Evolutionary conservation across 306 rosid genomes (phyloP).

Genomic region (Fragaria vesca): DNA sequence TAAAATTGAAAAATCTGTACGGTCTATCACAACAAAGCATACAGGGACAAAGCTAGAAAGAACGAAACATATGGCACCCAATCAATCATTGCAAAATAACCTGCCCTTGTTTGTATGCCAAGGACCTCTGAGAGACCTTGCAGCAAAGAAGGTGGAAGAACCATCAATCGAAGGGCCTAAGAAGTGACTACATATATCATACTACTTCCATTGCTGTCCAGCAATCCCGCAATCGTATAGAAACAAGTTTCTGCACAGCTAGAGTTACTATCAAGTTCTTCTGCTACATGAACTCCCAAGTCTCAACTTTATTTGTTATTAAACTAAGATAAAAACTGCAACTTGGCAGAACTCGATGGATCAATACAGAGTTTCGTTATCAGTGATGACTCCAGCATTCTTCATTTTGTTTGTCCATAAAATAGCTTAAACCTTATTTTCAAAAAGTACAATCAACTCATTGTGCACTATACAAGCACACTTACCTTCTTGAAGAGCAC

Average conservation of each 20-base stretch:
- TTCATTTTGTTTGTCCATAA: background rate
- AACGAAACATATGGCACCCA: background rate
- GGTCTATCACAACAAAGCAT: background rate
- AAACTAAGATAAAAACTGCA: background rate
- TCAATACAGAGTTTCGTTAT: background rate
- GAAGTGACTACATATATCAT: background rate
- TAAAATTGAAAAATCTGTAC: background rate
- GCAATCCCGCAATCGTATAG: background rate
- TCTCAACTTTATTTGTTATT: background rate
- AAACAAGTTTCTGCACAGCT: background rate
- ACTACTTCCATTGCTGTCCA: background rate
- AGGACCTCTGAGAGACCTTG: conserved; percentile 1
- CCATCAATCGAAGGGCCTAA: background rate
- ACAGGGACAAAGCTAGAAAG: background rate
- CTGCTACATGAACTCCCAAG: background rate
- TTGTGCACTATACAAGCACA: background rate
- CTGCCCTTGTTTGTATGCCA: conserved; percentile 10
- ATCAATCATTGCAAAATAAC: background rate
- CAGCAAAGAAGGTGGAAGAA: background rate
- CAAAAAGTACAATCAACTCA: background rate
- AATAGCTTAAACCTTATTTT: background rate
- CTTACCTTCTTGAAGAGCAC: conserved; percentile 91
- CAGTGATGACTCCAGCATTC: background rate
- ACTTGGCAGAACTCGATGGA: background rate
- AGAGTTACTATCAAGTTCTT: no score